Evolutionary conservation across 2,329 filamentous ascomycete species (phyloP).

Genomic region (Cytospora piceicola): DNA sequence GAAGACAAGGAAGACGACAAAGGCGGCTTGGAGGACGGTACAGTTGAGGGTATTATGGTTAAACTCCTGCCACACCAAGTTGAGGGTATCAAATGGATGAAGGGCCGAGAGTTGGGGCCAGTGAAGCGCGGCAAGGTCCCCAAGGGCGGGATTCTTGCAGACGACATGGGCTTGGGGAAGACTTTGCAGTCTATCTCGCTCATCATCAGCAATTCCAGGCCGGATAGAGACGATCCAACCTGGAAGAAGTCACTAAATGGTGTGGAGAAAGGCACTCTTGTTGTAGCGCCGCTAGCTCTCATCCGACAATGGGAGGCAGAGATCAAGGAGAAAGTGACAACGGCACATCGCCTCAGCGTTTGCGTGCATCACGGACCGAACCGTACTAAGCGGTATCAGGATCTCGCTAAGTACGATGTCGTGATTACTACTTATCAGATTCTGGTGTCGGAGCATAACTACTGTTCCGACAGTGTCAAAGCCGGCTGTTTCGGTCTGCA

Average conservation of each 20-base stretch:
- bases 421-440: slow-evolving; percentile 98
- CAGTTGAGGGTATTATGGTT: slow-evolving; percentile 79
- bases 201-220: slow-evolving; percentile 80
- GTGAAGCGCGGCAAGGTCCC: slow-evolving; percentile 81
- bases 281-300: slow-evolving; percentile 89
- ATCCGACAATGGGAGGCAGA: slow-evolving; percentile 98
- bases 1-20: slow-evolving; percentile 58
- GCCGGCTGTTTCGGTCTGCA: slow-evolving; percentile 87
- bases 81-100: slow-evolving; percentile 94
- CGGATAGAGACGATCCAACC: slow-evolving; percentile 59
- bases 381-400: slow-evolving; percentile 76
- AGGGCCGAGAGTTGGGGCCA: slow-evolving; percentile 83
- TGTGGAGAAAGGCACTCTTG: slow-evolving; percentile 79
- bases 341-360: slow-evolving; percentile 73
- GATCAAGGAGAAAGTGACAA: slow-evolving; percentile 78
- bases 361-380: slow-evolving; percentile 89
- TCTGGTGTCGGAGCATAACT: slow-evolving; percentile 84
- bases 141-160: slow-evolving; percentile 91
- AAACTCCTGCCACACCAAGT: slow-evolving; percentile 92
- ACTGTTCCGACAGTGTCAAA: slow-evolving; percentile 67
- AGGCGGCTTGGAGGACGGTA: slow-evolving; percentile 50
- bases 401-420: slow-evolving; percentile 85
- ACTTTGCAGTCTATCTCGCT: slow-evolving; percentile 92
- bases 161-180: slow-evolving; percentile 97
- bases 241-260: slow-evolving; percentile 71